Base-by-base conservation (phyloP, 164 flowering plant genomes). In the Cinnamomum micranthum region DNA sequence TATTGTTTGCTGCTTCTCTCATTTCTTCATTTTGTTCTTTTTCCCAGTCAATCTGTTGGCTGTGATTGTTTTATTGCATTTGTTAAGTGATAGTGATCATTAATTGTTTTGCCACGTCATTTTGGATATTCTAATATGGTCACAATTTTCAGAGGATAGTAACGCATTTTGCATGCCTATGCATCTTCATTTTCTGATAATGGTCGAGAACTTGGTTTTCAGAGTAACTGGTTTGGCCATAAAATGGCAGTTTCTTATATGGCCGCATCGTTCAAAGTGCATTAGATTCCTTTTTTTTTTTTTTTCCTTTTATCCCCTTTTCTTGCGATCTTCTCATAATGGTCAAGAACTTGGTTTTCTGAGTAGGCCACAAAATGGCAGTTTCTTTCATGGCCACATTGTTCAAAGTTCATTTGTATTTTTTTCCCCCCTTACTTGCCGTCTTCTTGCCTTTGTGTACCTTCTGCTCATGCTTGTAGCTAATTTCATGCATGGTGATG, bases 1-100 rank as follows among this genome's bases (percentile, higher is more conserved):
- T 94, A 0, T 41, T 20, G 33, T 52, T n/a, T 47, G 11, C 17
- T 47, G n/a, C 55, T 35, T 31, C 22, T 20, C 1, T 82, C 51
- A 1, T 35, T 31, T 50, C 6, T 31, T 13, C 31, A 25, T 41
- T 71, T 20, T 22, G 19, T 50, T 50, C 55, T 19, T 1, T 62
- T 62, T 13, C 27, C 35, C 19, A 35, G 12, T 62, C 28, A 6
- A 23, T 19, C 22, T 15, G 33, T 5, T 70, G 27, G 2, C 24
- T 60, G n/a, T n/a, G 17, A 20, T 60, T 23, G 24, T 24, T 24
- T 25, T 22, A 64, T 64, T 24, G 59, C 59, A 52, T 52, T 31
- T 52, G 59, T 13, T 13, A 52, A 52, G 19, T 52, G 59, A 52
- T 52, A 13, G 19, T 52, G 17, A 13, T 52, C 59, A 52, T 52